Evolutionary conservation across 305 asterid species (phyloP).

Genomic region (Fraxinus velutina): DNA sequence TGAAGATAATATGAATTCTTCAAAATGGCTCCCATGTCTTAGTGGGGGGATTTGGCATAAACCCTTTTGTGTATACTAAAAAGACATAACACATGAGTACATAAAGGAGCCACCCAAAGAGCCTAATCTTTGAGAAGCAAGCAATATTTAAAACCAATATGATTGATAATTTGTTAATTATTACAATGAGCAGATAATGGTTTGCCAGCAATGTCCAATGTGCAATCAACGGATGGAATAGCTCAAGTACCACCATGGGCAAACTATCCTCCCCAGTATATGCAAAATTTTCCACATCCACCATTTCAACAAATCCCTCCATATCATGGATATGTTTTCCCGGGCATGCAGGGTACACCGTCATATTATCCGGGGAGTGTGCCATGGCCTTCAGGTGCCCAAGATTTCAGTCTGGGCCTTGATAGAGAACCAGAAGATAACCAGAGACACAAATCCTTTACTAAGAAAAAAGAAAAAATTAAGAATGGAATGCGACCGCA

Average conservation of each 20-base stretch:
- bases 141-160: neutral
- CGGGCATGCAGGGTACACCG: constrained; percentile 54
- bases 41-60: neutral
- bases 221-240: constrained; percentile 47
- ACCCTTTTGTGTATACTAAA: neutral
- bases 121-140: neutral
- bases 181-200: constrained; percentile 43
- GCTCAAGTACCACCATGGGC: constrained; percentile 54
- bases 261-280: constrained; percentile 38
- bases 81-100: neutral
- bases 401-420: constrained; percentile 32
- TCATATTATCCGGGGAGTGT: constrained; percentile 44
- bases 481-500: constrained; percentile 11
- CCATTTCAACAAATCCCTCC: constrained; percentile 50
- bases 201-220: constrained; percentile 33
- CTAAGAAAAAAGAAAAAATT: constrained; percentile 35
- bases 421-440: constrained; percentile 31
- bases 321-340: constrained; percentile 52
- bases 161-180: constrained; percentile 12
- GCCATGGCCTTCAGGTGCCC: constrained; percentile 47
- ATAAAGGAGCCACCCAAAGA: neutral
- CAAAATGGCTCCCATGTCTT: neutral
- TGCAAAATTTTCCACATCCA: constrained; percentile 61
- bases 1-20: neutral
- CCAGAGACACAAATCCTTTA: constrained; percentile 27